Conservation (phyloP, 495 filamentous ascomycete species). For the Tuber indicum region DNA sequence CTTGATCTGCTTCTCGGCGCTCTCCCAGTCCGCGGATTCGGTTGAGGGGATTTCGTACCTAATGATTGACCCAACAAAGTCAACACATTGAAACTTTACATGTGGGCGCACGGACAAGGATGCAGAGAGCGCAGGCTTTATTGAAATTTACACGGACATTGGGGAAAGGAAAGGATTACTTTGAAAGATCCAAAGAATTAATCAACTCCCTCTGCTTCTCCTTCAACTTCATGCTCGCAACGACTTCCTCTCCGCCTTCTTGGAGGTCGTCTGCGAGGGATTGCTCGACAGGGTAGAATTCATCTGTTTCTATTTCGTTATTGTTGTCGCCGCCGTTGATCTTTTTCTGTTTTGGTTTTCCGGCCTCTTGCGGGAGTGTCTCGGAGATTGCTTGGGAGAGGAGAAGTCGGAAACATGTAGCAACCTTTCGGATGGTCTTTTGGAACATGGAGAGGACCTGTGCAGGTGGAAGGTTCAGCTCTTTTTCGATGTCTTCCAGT, state of each 20-base stretch:
- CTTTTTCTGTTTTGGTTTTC: conserved; percentile 48
- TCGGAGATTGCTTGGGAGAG: conserved; percentile 67
- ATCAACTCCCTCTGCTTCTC: conserved; percentile 76
- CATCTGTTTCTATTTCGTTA: conserved; percentile 58
- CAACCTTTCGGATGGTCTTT: conserved; percentile 84
- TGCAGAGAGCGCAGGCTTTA: neutral
- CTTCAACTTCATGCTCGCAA: conserved; percentile 58
- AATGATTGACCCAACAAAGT: conserved; percentile 42
- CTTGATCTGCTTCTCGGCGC: conserved; percentile 71
- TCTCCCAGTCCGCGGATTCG: conserved; percentile 65
- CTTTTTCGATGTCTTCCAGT: conserved; percentile 71
- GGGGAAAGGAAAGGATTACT: conserved; percentile 53
- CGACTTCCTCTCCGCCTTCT: conserved; percentile 69
- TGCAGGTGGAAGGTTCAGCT: conserved; percentile 63
- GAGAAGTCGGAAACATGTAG: conserved; percentile 65
- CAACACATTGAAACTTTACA: conserved; percentile 45
- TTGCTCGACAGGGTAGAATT: conserved; percentile 62
- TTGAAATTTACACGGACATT: conserved; percentile 2
- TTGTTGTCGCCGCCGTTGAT: conserved; percentile 47
- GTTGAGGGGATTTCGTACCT: conserved; percentile 72
- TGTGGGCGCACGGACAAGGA: neutral
- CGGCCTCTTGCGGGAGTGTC: conserved; percentile 55
- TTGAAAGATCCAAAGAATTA: conserved; percentile 77
- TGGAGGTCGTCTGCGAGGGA: conserved; percentile 79
- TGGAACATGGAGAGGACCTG: conserved; percentile 95